Percentiles rank a stretch among this genome's conserved stretches.
These are phyloP conservation scores for Gentiana dahurica DNA, from an alignment of 257 asterid species.

Conservation along the genomic window DNA sequence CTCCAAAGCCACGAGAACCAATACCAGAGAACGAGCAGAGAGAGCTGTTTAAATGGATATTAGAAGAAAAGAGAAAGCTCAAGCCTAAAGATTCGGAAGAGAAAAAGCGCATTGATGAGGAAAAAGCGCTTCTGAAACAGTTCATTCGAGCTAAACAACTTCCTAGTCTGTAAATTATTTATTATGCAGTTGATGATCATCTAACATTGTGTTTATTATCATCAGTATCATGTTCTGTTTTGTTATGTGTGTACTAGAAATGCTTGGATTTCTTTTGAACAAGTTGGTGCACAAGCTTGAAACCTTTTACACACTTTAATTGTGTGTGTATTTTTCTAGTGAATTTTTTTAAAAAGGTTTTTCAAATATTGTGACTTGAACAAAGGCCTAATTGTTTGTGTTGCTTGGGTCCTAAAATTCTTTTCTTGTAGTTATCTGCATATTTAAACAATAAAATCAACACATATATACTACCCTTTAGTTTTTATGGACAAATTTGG, in stretches of 20 bases:
- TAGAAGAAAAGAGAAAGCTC: constrained; percentile 76
- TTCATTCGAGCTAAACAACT: constrained; percentile 57
- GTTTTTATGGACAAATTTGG: too few relatives aligned
- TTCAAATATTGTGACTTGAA: too few relatives aligned
- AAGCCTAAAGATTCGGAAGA: constrained; percentile 62
- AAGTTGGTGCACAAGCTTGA: neutral
- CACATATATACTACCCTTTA: too few relatives aligned
- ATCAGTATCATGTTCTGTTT: neutral
- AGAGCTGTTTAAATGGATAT: constrained; percentile 68
- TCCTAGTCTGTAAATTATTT: constrained; percentile 29
- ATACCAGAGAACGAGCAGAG: constrained; percentile 63
- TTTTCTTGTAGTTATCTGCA: too few relatives aligned
- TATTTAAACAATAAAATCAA: too few relatives aligned
- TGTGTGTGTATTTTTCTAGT: too few relatives aligned
- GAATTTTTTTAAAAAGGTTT: neutral
- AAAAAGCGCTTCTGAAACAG: constrained; percentile 74
- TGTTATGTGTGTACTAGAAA: constrained; percentile 1
- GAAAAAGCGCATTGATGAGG: constrained; percentile 76
- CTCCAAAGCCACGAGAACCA: constrained; percentile 37
- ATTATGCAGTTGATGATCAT: too few relatives aligned
- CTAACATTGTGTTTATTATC: too few relatives aligned
- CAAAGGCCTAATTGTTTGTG: too few relatives aligned
- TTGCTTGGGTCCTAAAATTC: too few relatives aligned
- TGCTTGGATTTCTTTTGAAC: neutral
- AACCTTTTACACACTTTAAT: too few relatives aligned